Evolutionary conservation across 768 basidiomycete genomes (phyloP), one percentile per base, ranked within the genome.

Genomic region (Boletus insuetus): DNA sequence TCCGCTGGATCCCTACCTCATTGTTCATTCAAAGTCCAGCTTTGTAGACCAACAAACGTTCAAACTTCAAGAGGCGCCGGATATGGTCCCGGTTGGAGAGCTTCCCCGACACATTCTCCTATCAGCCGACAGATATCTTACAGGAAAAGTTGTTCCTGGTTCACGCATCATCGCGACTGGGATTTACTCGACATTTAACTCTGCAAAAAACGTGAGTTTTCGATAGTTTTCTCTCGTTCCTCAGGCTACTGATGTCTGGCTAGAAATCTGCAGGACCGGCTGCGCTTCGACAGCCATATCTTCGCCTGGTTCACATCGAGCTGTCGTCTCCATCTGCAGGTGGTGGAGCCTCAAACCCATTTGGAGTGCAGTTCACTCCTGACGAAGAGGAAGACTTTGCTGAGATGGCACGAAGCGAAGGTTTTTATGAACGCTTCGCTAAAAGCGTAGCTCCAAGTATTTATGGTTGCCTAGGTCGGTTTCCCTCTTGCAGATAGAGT

Each of bases 61-160:
- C 63, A 99, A 99, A 70, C 82, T 99, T 13, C 97, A 99, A 72
- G 97, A 99, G 72, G 95, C 96, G 17, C 97, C 97, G 0, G 97
- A 99, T 70, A 97, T 98, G 93, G 97, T 99, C 2, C 97, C 97
- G 0, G 95, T 98, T 24, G 97, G 97, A 79, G 97, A 99, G 68
- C 77, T 99, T 40, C 97, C 97, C 10, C 76, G 95, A 46, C 97
- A 98, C 68, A 94, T 99, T 81, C 80, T 96, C 48, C 77, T 99
- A 24, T 95, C 91, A 29, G 85, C 85, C 6, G 97, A 99, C 70
- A 79, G 96, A 70, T 87, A 94, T 65, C 77, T 98, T 51, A 93
- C 95, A 0, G 94, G 92, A 0, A 87, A 87, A 66, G 95, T 98
- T 11, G 91, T 98, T 11, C 97, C 97, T 6, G 97, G 97, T 3